Evolutionary conservation across 2,329 filamentous ascomycete genomes (phyloP).

Genomic region (Coniochaeta hoffmannii): DNA sequence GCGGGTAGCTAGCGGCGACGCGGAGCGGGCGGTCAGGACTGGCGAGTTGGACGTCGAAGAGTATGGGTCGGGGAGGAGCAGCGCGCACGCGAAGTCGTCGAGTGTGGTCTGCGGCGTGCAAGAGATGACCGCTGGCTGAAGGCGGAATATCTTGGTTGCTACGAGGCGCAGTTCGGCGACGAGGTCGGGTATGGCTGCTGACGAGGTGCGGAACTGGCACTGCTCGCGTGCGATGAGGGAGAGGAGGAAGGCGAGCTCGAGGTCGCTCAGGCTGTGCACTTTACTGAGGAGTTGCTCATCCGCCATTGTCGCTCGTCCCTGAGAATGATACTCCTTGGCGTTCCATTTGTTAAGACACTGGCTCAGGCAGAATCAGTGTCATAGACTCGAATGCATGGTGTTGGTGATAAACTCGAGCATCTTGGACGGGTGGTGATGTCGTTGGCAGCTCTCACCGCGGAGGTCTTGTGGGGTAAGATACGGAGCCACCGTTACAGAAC

Average conservation of each 20-base stretch:
- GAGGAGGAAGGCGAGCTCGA: conserved; percentile 79
- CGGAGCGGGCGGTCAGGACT: conserved; percentile 16
- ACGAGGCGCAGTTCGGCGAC: conserved; percentile 67
- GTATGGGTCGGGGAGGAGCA: conserved; percentile 42
- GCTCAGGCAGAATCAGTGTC: not conserved
- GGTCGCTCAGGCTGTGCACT: conserved; percentile 73
- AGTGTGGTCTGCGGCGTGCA: conserved; percentile 68
- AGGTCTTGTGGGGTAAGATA: not conserved
- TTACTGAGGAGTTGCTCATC: conserved; percentile 55
- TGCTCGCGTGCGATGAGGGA: conserved; percentile 78
- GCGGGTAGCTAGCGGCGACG: conserved; percentile 15
- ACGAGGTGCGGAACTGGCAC: conserved; percentile 70
- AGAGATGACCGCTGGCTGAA: conserved; percentile 62
- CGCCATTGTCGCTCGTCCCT: conserved; percentile 40
- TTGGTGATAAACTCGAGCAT: too few species aligned
- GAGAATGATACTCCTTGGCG: not conserved
- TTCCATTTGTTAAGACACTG: not conserved
- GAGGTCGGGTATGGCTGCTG: conserved; percentile 56
- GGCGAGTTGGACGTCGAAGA: conserved; percentile 17
- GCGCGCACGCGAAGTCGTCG: conserved; percentile 69
- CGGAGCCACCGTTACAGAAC: not conserved
- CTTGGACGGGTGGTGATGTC: not conserved
- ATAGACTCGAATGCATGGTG: not conserved
- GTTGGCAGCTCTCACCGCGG: not conserved
- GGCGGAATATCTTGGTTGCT: conserved; percentile 61